Evolutionary conservation across 202 grass and related monocot genomes (phyloP).

Genomic region (Zoysia matrella): DNA sequence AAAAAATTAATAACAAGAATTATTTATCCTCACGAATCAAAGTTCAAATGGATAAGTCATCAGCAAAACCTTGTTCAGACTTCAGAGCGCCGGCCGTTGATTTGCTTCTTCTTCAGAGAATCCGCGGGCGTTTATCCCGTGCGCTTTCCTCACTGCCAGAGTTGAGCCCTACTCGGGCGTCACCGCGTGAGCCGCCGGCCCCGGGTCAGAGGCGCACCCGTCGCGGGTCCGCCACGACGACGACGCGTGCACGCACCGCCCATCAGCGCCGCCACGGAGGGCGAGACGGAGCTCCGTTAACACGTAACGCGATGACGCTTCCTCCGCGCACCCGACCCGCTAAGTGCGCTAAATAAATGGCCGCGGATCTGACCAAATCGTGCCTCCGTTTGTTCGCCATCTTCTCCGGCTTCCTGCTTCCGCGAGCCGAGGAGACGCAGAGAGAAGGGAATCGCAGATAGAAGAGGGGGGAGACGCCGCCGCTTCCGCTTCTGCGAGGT

Average conservation of each 20-base stretch:
- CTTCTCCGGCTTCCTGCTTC: constrained; percentile 33
- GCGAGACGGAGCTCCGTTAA: constrained; percentile 20
- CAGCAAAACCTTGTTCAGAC: not conserved
- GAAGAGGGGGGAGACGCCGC: not conserved
- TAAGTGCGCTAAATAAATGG: constrained; percentile 42
- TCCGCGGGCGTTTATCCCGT: constrained; percentile 40
- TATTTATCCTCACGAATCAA: not conserved
- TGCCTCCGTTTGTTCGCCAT: constrained; percentile 44
- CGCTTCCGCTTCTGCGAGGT: constrained; percentile 36
- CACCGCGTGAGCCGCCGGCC: not conserved
- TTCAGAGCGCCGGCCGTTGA: not conserved
- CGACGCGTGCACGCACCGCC: constrained; percentile 33
- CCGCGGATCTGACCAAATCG: constrained; percentile 59
- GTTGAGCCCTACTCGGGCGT: no score
- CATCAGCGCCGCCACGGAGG: constrained; percentile 42
- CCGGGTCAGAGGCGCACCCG: constrained; percentile 15
- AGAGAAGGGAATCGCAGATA: not conserved
- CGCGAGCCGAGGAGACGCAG: not conserved
- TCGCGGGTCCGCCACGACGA: constrained; percentile 27
- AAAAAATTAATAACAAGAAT: not conserved
- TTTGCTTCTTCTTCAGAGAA: constrained; percentile 9
- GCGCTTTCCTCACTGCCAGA: not conserved
- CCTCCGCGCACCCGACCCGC: constrained; percentile 35
- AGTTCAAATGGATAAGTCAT: constrained; percentile 10
- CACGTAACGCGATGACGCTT: not conserved